Base-by-base conservation (phyloP, 2,329 filamentous ascomycete genomes). In the Leptographium wingfieldii region DNA sequence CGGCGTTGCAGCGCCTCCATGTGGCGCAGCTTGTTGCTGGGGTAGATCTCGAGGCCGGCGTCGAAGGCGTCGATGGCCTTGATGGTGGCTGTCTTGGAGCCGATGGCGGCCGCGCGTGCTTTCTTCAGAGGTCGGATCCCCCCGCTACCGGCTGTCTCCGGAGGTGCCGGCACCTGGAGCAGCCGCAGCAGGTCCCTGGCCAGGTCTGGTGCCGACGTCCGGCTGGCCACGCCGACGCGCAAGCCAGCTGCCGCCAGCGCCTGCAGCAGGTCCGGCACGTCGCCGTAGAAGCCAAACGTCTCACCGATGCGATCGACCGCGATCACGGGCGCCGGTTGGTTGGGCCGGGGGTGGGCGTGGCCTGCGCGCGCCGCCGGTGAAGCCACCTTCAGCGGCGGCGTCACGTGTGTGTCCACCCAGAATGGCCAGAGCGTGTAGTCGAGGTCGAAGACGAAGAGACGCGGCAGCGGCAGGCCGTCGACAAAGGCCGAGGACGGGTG, bases 341-440 rank as follows among this genome's bases (percentile, higher is more conserved):
- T 35, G 27, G 25, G 12, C 10, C 27, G 43, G 6, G 27, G 19
- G 10, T 31, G 43, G 43, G 38, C 22, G 11, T 43, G 52, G 14
- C 31, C 14, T 4, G 40, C 48, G 40, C 12, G 57, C n/a, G 19
- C 49, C 48, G 14, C 55, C 51, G 33, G 38, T 29, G 38, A 60
- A 59, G 77, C 74, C 7, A 77, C 67, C 65, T 80, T 80, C 22
- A 96, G 74, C 0, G 91, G 92, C 7, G 84, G 81, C 29, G 84
- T 83, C 67, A 94, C 87, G 73, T 96, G 92, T 3, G 91, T 96
- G 76, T 97, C 94, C 1, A 95, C 86, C 92, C 92, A 97, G 74
- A 96, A 96, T 5, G 92, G 91, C 94, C 92, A 97, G n/a, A 97
- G 80, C 77, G 94, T 97, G 78, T 96, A 97, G 78, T 97, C 92